Evolutionary conservation across 768 basidiomycete genomes (phyloP).

Genomic region (Tulasnella sp.): DNA sequence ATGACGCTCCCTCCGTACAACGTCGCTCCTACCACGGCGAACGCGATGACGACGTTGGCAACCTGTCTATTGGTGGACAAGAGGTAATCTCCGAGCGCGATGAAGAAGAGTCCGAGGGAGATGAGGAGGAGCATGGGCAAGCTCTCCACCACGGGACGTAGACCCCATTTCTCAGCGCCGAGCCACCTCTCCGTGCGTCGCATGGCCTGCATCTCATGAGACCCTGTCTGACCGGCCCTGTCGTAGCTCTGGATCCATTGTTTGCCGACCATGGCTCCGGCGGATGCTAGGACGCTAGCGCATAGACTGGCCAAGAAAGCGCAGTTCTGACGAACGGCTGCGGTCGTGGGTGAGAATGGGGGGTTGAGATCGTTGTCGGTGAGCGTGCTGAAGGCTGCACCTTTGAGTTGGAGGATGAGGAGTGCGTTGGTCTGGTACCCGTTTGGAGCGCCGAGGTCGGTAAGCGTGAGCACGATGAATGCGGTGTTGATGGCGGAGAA

Average conservation of each 20-base stretch:
- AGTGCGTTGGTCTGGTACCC: background rate
- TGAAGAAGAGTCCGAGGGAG: background rate
- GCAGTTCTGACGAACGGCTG: background rate
- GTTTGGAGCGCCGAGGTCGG: background rate
- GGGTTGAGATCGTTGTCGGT: background rate
- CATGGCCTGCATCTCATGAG: background rate
- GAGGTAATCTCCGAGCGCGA: background rate
- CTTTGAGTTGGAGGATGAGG: background rate
- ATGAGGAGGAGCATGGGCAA: background rate
- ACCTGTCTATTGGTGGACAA: background rate
- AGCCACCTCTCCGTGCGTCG: background rate
- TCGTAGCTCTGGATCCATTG: background rate
- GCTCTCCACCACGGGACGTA: background rate
- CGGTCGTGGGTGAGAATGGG: background rate
- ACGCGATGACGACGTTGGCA: background rate
- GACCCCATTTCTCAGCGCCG: background rate
- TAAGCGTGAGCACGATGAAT: background rate
- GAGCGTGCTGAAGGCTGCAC: background rate
- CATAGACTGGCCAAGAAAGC: background rate
- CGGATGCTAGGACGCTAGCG: background rate
- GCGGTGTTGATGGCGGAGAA: constrained; percentile 5
- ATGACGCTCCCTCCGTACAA: background rate
- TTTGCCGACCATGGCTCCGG: constrained; percentile 7
- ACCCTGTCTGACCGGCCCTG: background rate
- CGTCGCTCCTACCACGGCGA: background rate